phyloP scores from a whole-genome alignment of 2,329 filamentous ascomycete species.

The Hortaea werneckii region DNA sequence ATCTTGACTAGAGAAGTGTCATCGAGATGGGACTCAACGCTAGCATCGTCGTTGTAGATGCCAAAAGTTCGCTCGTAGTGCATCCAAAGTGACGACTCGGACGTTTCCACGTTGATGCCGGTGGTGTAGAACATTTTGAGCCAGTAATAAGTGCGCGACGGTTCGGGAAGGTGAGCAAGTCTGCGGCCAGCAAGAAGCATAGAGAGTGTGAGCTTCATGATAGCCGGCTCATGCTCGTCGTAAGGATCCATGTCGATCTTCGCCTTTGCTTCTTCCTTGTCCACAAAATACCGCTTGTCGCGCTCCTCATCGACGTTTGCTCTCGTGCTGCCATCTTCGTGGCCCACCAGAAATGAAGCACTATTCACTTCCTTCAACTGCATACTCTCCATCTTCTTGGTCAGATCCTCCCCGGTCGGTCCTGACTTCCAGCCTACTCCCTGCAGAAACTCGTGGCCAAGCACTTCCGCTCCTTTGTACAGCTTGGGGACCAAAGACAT shows the following conservation, averaged over 20 bases:
- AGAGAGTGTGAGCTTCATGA: neutral
- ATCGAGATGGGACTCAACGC: neutral
- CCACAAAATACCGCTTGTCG: neutral
- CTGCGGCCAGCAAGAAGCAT: neutral
- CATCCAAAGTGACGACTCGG: neutral
- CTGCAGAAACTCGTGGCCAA: neutral
- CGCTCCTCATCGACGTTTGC: too few relatives aligned
- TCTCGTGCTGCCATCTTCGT: neutral
- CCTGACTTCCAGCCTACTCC: neutral
- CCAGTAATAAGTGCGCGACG: constrained; percentile 1
- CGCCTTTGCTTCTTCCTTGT: neutral
- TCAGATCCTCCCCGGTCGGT: neutral
- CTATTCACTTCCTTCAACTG: neutral
- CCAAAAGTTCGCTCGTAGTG: constrained; percentile 1
- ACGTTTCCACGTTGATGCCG: neutral
- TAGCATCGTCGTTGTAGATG: neutral
- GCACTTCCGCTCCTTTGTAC: neutral
- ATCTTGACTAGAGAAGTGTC: neutral
- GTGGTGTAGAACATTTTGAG: neutral
- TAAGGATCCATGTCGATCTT: neutral
- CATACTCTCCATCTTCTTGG: neutral
- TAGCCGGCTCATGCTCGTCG: neutral
- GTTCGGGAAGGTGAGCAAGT: neutral
- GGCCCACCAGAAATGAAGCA: neutral
- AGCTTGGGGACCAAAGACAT: neutral